Evolutionary conservation across 2,329 filamentous ascomycete species (phyloP).

Genomic region (Stagonosporopsis rhizophila): DNA sequence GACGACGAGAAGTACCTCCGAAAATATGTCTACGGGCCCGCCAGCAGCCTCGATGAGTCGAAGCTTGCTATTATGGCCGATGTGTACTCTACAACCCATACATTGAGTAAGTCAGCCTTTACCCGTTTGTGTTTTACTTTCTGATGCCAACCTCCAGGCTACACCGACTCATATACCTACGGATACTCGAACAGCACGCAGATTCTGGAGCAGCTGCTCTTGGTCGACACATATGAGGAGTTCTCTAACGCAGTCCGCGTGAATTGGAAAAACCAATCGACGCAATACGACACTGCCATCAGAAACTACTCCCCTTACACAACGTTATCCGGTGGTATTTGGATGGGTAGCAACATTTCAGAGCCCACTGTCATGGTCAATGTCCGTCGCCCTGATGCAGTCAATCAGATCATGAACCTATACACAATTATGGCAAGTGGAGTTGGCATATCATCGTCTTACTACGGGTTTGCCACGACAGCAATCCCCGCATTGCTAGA

Average conservation of each 20-base stretch:
- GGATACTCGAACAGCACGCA: slow-evolving; percentile 30
- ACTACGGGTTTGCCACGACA: slow-evolving; percentile 23
- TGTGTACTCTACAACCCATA: slow-evolving; percentile 41
- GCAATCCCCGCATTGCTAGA: slow-evolving; percentile 19
- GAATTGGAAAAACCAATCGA: slow-evolving; percentile 67
- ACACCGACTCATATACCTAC: not conserved
- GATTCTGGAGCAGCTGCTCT: slow-evolving; percentile 46
- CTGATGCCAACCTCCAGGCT: not conserved
- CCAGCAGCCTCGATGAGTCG: slow-evolving; percentile 20
- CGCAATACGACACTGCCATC: slow-evolving; percentile 57
- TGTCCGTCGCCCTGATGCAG: slow-evolving; percentile 52
- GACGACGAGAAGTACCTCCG: not conserved
- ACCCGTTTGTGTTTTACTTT: no score
- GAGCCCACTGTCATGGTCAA: slow-evolving; percentile 26
- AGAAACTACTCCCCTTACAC: slow-evolving; percentile 1
- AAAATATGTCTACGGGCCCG: slow-evolving; percentile 27
- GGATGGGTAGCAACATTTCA: slow-evolving; percentile 25
- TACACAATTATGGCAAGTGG: slow-evolving; percentile 25
- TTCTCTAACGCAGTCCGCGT: slow-evolving; percentile 64
- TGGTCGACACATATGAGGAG: slow-evolving; percentile 68
- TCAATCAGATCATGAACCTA: slow-evolving; percentile 27
- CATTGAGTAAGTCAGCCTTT: slow-evolving; percentile 5
- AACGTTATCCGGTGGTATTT: slow-evolving; percentile 52
- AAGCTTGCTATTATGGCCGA: slow-evolving; percentile 24
- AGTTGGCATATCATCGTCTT: slow-evolving; percentile 28